Conservation (phyloP, 202 grass and related monocot genomes). For the Carex sylvatica region DNA sequence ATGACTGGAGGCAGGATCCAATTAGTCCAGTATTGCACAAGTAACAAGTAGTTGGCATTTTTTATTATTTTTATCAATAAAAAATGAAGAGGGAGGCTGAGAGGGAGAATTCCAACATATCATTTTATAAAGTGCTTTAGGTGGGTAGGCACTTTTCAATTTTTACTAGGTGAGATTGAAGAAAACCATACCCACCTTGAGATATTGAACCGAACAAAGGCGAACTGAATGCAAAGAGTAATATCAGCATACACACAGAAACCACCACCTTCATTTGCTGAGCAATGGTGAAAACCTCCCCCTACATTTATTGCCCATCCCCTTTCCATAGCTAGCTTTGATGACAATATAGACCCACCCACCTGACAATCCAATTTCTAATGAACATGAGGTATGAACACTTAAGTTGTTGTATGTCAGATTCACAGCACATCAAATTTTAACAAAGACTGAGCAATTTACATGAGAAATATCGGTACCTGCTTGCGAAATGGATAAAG, state of each 20-base stretch:
- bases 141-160: neutral
- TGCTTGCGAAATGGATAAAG: conserved; percentile 74
- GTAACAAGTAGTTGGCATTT: neutral
- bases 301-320: conserved; percentile 84
- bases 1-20: neutral
- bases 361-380: conserved; percentile 35
- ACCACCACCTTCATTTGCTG: conserved; percentile 61
- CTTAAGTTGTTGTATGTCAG: neutral
- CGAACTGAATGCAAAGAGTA: conserved; percentile 72
- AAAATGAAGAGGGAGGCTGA: neutral
- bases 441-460: neutral
- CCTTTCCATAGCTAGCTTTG: conserved; percentile 79
- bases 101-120: neutral
- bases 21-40: neutral
- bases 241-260: conserved; percentile 87
- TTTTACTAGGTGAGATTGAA: neutral
- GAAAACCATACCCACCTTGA: conserved; percentile 40
- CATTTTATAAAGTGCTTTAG: neutral
- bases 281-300: conserved; percentile 97
- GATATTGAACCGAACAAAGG: conserved; percentile 63
- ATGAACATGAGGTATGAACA: neutral
- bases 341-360: conserved; percentile 67
- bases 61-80: neutral
- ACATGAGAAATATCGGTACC: conserved; percentile 39
- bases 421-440: conserved; percentile 1